Base-by-base conservation (phyloP, 495 filamentous ascomycete genomes). In the Alectoria sarmentosa region DNA sequence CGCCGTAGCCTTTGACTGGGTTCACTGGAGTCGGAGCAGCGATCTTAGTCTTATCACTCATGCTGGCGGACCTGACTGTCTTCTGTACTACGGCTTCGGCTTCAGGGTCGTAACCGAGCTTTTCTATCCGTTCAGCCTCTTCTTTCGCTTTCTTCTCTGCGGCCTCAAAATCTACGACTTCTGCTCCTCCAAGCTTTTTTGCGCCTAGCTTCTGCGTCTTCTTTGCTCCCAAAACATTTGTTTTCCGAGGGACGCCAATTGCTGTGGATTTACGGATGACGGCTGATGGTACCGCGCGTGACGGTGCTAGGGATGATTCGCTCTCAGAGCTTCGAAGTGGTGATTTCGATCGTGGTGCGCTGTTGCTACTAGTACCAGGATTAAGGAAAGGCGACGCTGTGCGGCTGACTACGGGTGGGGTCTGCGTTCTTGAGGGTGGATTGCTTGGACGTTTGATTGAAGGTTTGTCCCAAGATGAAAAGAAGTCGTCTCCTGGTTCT, bases 401-500 rank as follows among this genome's bases (percentile, higher is more conserved):
- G 69, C 92, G 88, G 69, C 88, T 89, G 66, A 90, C 82, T 28
- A 91, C 84, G 7, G 93, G 91, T 23, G 91, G 91, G 7, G 94
- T 98, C 41, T 87, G 87, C 42, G 91, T 94, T 72, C 94, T 88
- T 39, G 93, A 96, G 38, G 93, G 85, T 36, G 94, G 94, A 65
- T 96, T 94, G 69, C 90, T 96, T 13, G 92, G 95, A 63, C 92
- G 89, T 79, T 98, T 98, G 78, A 98, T 96, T 6, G 91, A 84
- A 5, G 94, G 94, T 76, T 96, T 96, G 74, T 98, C 95, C 92
- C 93, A 98, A 0, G 91, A 96, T 13, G 93, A 96, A 80, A 98
- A 98, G 82, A 98, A 98, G 74, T 98, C 93, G 13, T 89, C 91
- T 23, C 69, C 54, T 32, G 80, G 76, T 65, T 98, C 93, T 60